These are phyloP conservation scores for Phialemonium atrogriseum DNA, from an alignment of 2,329 filamentous ascomycete species.

Conservation along the genomic window DNA sequence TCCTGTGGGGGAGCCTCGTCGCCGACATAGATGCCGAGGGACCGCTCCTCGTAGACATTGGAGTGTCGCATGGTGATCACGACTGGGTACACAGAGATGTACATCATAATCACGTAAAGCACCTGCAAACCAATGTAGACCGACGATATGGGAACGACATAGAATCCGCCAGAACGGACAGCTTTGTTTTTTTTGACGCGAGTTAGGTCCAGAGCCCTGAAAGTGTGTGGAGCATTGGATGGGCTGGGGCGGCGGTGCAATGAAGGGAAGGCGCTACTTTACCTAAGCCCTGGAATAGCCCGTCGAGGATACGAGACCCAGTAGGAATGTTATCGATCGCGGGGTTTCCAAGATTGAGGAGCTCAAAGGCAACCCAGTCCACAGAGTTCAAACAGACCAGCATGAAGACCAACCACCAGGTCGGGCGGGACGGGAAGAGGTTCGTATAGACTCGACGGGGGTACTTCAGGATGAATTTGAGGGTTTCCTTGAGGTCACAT, in stretches of 20 bases:
- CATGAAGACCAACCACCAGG: constrained; percentile 58
- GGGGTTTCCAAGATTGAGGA: constrained; percentile 56
- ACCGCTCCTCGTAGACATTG: constrained; percentile 65
- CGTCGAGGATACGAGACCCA: constrained; percentile 50
- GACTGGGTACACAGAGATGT: constrained; percentile 55
- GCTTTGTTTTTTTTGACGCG: no score
- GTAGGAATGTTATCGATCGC: constrained; percentile 42
- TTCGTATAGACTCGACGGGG: constrained; percentile 53
- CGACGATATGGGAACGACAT: constrained; percentile 51
- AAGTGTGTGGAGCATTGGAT: background rate
- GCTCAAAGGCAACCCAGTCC: constrained; percentile 58
- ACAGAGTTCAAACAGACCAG: constrained; percentile 51
- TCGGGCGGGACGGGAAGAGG: constrained; percentile 54
- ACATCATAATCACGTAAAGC: constrained; percentile 58
- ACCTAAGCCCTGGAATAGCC: constrained; percentile 55
- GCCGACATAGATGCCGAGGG: constrained; percentile 49
- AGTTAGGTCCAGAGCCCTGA: no score
- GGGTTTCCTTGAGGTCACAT: constrained; percentile 35
- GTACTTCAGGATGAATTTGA: constrained; percentile 46
- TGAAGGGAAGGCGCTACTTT: constrained; percentile 16
- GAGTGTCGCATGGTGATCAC: constrained; percentile 58
- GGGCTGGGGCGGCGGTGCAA: background rate
- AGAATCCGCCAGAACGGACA: constrained; percentile 58
- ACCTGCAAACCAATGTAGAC: constrained; percentile 51
- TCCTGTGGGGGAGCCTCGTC: constrained; percentile 10